phyloP scores from a whole-genome alignment of 148 eudicot genomes.

The Polygonum maritimum region DNA sequence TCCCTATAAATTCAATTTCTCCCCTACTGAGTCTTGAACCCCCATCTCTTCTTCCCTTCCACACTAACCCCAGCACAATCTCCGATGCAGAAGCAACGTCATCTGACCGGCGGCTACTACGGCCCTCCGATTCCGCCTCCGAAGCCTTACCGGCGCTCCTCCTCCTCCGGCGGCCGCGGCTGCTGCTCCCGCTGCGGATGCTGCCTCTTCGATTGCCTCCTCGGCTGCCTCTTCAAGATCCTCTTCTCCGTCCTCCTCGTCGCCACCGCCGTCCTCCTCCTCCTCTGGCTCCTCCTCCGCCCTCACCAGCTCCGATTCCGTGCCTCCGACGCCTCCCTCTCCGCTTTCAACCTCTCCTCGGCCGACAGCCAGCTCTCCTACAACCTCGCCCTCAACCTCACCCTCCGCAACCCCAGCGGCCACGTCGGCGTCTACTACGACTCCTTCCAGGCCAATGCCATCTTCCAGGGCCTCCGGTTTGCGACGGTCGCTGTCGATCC shows the following conservation, averaged over 20 bases:
- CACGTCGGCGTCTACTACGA: conserved; percentile 62
- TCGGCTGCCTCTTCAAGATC: conserved; percentile 27
- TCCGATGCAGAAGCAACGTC: conserved; percentile 13
- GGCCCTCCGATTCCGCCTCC: conserved; percentile 22
- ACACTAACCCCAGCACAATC: background rate
- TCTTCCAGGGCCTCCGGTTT: conserved; percentile 39
- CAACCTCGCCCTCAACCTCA: conserved; percentile 54
- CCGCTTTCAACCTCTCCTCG: conserved; percentile 9
- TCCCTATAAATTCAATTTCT: background rate
- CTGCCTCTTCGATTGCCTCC: conserved; percentile 17
- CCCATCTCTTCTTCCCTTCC: too few species aligned
- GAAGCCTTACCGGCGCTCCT: conserved; percentile 14
- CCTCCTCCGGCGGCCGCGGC: conserved; percentile 8
- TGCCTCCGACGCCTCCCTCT: conserved; percentile 14
- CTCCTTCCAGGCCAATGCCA: conserved; percentile 33
- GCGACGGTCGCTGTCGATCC: background rate
- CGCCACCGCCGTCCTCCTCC: conserved; percentile 11
- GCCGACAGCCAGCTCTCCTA: conserved; percentile 38
- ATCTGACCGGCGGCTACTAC: conserved; percentile 19
- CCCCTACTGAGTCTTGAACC: too few species aligned
- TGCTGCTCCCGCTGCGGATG: conserved; percentile 18
- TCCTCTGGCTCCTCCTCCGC: conserved; percentile 18
- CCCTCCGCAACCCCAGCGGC: conserved; percentile 62
- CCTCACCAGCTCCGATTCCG: conserved; percentile 8
- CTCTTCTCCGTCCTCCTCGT: conserved; percentile 19